Evolutionary conservation across 2,329 filamentous ascomycete genomes (phyloP), one percentile per base, ranked within the genome.

Genomic region (Drechslerella dactyloides): DNA sequence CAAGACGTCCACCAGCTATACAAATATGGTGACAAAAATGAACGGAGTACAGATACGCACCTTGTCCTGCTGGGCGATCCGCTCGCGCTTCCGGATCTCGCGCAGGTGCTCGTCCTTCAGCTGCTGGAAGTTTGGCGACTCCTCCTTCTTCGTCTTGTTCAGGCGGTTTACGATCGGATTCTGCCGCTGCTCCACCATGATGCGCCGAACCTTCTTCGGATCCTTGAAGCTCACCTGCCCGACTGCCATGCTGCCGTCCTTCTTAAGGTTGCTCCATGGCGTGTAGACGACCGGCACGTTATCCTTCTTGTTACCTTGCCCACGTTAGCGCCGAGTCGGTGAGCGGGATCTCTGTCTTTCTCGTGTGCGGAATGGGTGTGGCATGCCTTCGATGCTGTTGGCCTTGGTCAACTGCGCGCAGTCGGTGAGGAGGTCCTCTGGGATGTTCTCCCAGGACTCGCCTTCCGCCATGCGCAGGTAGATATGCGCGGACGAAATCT

Each of bases 351-450:
- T 40, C 11, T 56, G 24, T 53, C 7, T 5, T 33, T 46, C 52
- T 46, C 13, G 50, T n/a, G 50, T 53, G n/a, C 27, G 37, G 19
- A 23, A 44, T n/a, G 52, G 21, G 23, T 24, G 57, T 52, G 60
- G 74, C 79, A 73, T 77, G 89, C 90, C 94, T 83, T 99, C 94
- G 77, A 99, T 99, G 66, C 92, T 97, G 82, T 99, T 99, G 74
- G 94, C 94, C 82, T 99, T 99, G 65, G 94, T 99, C 77, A 99
- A 84, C 80, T 99, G 94, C n/a, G 90, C 94, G 77, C 94, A 91
- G 80, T 99, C 94, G 75, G 84, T 86, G 69, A 99, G 79, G 27
- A 99, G 84, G 2, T 86, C 85, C 73, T 86, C 78, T 0, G 90
- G 87, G 69, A 99, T 91, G 48, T 84, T 81, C 56, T 97, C 92